phyloP scores from a whole-genome alignment of 768 basidiomycete species.

The Tylopilus vinaceipallidus region DNA sequence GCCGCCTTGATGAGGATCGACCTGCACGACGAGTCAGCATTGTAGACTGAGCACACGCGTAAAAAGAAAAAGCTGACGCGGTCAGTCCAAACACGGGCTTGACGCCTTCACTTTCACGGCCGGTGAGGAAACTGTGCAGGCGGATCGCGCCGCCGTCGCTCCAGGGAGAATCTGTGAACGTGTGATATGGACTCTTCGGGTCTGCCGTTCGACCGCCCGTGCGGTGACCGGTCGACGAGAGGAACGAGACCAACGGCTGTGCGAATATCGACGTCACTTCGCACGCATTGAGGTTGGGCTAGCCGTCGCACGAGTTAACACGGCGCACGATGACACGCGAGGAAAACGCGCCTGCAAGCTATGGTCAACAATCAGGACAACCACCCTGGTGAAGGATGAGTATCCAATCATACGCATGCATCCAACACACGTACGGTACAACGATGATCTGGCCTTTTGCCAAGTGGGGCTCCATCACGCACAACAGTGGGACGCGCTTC shows the following conservation, averaged over 20 bases:
- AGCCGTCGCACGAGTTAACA: not conserved
- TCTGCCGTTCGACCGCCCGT: constrained; percentile 54
- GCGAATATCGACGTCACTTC: constrained; percentile 86
- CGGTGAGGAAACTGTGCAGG: constrained; percentile 81
- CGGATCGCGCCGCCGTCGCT: constrained; percentile 42
- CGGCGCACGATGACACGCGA: not conserved
- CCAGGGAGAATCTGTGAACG: constrained; percentile 53
- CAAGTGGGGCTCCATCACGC: constrained; percentile 76
- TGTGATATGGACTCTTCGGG: constrained; percentile 54
- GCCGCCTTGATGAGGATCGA: constrained; percentile 53
- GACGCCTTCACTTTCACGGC: constrained; percentile 77
- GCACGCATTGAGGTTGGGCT: constrained; percentile 78
- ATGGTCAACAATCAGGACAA: constrained; percentile 81
- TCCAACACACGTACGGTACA: constrained; percentile 65
- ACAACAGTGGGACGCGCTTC: constrained; percentile 69
- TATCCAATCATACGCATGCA: not conserved
- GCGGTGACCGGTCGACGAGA: constrained; percentile 59
- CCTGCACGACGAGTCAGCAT: too few species aligned
- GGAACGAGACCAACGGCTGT: constrained; percentile 75
- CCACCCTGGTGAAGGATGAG: constrained; percentile 50
- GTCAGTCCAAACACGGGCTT: constrained; percentile 91
- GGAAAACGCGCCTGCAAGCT: constrained; percentile 55
- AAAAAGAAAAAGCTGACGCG: too few species aligned
- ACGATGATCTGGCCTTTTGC: constrained; percentile 72
- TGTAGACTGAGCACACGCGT: too few species aligned